Conservation (phyloP, 2,329 filamentous ascomycete species). For the Epicoccum nigrum region DNA sequence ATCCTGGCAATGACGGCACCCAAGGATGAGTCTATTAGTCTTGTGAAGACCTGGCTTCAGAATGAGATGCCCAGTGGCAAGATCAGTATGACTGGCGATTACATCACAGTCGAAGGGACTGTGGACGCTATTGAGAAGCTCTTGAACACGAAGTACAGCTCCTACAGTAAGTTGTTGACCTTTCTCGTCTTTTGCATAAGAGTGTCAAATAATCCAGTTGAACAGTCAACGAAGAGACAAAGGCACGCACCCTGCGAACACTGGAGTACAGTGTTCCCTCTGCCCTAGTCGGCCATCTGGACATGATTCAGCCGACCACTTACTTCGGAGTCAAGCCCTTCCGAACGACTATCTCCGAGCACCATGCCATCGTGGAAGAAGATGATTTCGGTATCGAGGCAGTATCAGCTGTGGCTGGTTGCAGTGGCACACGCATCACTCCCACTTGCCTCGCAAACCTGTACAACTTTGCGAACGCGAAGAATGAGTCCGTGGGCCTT, state of each 20-base stretch:
- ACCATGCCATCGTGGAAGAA: conserved; percentile 17
- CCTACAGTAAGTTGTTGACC: conserved; percentile 44
- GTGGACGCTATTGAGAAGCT: conserved; percentile 57
- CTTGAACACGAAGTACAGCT: conserved; percentile 51
- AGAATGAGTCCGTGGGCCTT: conserved; percentile 21
- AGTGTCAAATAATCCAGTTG: neutral
- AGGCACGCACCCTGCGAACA: conserved; percentile 17
- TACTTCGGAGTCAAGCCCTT: conserved; percentile 41
- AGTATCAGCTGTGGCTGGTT: conserved; percentile 21
- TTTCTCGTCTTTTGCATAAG: neutral
- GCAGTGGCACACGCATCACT: conserved; percentile 25
- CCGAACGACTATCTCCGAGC: conserved; percentile 27
- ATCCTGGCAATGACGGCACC: conserved; percentile 60
- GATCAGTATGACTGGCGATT: conserved; percentile 59
- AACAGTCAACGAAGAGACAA: conserved; percentile 10
- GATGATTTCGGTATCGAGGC: conserved; percentile 10
- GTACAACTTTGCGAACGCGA: conserved; percentile 27
- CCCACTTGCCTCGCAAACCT: conserved; percentile 29
- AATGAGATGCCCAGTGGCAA: conserved; percentile 54
- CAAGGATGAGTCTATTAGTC: conserved; percentile 54
- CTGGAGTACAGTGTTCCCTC: conserved; percentile 35
- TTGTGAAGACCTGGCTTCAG: conserved; percentile 60
- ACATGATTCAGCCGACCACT: conserved; percentile 59
- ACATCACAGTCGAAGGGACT: conserved; percentile 58
- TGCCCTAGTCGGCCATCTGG: conserved; percentile 45